Base-by-base conservation (phyloP, 2,329 filamentous ascomycete species). In the Calonectria fujianensis region DNA sequence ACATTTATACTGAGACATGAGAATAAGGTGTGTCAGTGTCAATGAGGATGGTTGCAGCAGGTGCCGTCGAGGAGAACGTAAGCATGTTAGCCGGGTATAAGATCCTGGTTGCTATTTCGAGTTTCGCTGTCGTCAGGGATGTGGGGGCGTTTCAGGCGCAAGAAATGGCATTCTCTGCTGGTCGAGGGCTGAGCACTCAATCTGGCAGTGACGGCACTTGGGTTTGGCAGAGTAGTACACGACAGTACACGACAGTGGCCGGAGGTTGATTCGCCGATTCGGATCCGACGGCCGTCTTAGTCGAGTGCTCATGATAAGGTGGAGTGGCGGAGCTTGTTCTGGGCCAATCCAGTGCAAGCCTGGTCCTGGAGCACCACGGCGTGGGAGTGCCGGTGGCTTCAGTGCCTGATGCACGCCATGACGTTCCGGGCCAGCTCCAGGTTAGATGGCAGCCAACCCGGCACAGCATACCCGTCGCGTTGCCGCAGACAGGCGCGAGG, bases 401-500 rank as follows among this genome's bases (percentile, higher is more conserved):
- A 45, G 45, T 41, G 45, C n/a, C 10, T 51, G 48, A 50, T 20
- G 32, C 24, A 52, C 35, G 35, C 65, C 35, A 68, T 68, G 65
- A 68, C 65, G 65, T 52, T 29, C n/a, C 7, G 18, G n/a, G 50
- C 13, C 41, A 37, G 45, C 13, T 66, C 31, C 8, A 32, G 63
- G 48, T 50, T 24, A 29, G 20, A 52, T 39, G 54, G 57, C 69
- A 45, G 32, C 45, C 45, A 54, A 24, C 50, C 48, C 59, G 69
- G 69, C 69, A 70, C 69, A 35, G 27, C 45, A 70, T 70, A 70
- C 18, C 69, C 69, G 69, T 27, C 48, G 29, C 52, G 32, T 61
- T 51, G 48, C 57, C 57, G 57, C 27, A 54, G 18, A 54, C 27
- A 31, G 35, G 54, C 39, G 57, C 27, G 39, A 69, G 24, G 37